Evolutionary conservation across 176 grass and related monocot species (phyloP).

Genomic region (Triticum monococcum): DNA sequence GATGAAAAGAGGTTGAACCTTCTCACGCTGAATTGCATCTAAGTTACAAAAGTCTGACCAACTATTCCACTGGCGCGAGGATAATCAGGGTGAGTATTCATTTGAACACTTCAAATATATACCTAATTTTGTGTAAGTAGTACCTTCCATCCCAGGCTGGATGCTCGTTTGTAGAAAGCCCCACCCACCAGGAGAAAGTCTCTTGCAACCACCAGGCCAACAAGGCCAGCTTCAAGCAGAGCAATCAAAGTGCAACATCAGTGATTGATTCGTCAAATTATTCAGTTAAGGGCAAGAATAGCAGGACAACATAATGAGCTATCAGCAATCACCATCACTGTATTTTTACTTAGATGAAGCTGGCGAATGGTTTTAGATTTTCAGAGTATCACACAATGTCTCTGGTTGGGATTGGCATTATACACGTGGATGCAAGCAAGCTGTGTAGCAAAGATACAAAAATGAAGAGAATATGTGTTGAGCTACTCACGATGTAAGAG

Average conservation of each 20-base stretch:
- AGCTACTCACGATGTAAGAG: slow-evolving; percentile 75
- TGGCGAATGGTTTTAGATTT: not conserved
- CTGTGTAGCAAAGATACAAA: not conserved
- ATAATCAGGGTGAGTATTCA: slow-evolving; percentile 10
- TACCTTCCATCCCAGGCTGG: slow-evolving; percentile 87
- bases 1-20: slow-evolving; percentile 89
- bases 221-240: slow-evolving; percentile 75
- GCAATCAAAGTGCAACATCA: slow-evolving; percentile 11
- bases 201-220: slow-evolving; percentile 74
- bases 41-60: slow-evolving; percentile 93
- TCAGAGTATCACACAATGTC: not conserved
- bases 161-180: slow-evolving; percentile 85
- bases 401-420: not conserved
- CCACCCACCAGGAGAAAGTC: slow-evolving; percentile 82
- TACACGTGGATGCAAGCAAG: not conserved
- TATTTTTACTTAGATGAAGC: not conserved
- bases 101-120: slow-evolving; percentile 5
- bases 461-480: not conserved
- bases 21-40: slow-evolving; percentile 59
- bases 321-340: not conserved
- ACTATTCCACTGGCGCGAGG: slow-evolving; percentile 64
- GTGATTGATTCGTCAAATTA: slow-evolving; percentile 22
- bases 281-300: not conserved
- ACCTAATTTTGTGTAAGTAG: slow-evolving; percentile 9
- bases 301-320: not conserved